Evolutionary conservation across 108 stramenopile genomes (phyloP).

Genomic region (Nitzschia sp.): DNA sequence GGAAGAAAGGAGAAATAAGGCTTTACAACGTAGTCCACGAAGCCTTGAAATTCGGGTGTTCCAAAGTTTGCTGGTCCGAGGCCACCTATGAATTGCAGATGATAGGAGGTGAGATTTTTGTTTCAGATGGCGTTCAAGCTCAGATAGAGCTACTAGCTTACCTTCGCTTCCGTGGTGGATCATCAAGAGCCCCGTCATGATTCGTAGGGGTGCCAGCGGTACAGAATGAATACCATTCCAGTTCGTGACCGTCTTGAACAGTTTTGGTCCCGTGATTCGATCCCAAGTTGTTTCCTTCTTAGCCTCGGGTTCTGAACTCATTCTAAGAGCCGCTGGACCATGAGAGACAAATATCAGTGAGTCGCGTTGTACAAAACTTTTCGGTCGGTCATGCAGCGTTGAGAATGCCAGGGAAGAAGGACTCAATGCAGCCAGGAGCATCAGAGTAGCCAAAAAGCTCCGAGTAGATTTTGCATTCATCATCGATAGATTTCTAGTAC

Average conservation of each 20-base stretch:
- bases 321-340: neutral
- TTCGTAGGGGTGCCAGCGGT: conserved; percentile 42
- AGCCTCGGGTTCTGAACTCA: neutral
- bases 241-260: conserved; percentile 54
- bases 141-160: too few relatives aligned
- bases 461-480: too few relatives aligned
- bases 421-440: too few relatives aligned
- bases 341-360: neutral
- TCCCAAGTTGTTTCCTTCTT: conserved; percentile 42
- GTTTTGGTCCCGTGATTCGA: conserved; percentile 51
- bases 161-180: conserved; percentile 56
- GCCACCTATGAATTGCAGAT: conserved; percentile 9
- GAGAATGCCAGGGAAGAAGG: too few relatives aligned
- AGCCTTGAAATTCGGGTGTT: conserved; percentile 51
- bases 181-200: conserved; percentile 48
- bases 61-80: conserved; percentile 30
- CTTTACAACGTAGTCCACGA: conserved; percentile 38
- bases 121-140: neutral
- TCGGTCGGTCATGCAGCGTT: neutral
- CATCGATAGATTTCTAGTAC: too few relatives aligned
- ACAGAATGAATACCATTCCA: conserved; percentile 53
- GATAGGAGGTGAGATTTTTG: neutral
- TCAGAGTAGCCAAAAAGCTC: too few relatives aligned
- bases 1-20: conserved; percentile 50
- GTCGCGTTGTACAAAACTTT: neutral